Evolutionary conservation across 2,329 filamentous ascomycete species (phyloP), one percentile per base, ranked within the genome.

Genomic region (Cadophora sp.): DNA sequence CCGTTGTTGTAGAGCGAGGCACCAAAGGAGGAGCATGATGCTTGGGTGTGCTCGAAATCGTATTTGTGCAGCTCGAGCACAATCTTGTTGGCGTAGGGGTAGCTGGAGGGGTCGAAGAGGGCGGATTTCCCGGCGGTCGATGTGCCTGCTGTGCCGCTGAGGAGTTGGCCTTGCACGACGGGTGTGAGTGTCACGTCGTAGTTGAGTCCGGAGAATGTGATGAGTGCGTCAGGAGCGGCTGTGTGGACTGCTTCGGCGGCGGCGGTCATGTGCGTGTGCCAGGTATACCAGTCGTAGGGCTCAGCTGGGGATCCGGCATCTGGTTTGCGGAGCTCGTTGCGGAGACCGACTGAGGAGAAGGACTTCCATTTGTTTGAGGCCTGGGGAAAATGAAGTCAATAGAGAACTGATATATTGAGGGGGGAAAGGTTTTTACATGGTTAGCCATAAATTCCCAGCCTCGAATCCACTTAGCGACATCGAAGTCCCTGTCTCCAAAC

Each of bases 401-500:
- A 3, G 27, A 6, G 36, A 39, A 8, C 36, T 13, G 7, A 2
- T 73, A 1, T 70, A 13, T 18, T 18, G 22, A 60, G 13, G 13
- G 45, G 16, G 24, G 16, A 77, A 80, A 72, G 27, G 4, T 2
- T 36, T 47, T 53, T 78, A 85, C 84, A 70, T 89, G 86, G 1
- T 81, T 73, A 0, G 87, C 84, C 84, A 91, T 90, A 73, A 85
- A 91, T 0, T 77, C 76, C 27, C 87, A 79, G 0, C 88, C 88
- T 8, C 88, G 81, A 6, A 83, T 79, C 89, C 89, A 91, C 53
- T 88, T 89, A 1, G 80, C 76, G 0, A 83, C 80, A 65, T 84
- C 76, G 69, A 89, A 91, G 72, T 88, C 82, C 0, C 76, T 81
- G 72, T 90, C 88, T 8, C 87, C 85, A 78, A 86, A 88, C 85